Evolutionary conservation across 148 eudicot species (phyloP).

Genomic region (Fagopyrum esculentum): DNA sequence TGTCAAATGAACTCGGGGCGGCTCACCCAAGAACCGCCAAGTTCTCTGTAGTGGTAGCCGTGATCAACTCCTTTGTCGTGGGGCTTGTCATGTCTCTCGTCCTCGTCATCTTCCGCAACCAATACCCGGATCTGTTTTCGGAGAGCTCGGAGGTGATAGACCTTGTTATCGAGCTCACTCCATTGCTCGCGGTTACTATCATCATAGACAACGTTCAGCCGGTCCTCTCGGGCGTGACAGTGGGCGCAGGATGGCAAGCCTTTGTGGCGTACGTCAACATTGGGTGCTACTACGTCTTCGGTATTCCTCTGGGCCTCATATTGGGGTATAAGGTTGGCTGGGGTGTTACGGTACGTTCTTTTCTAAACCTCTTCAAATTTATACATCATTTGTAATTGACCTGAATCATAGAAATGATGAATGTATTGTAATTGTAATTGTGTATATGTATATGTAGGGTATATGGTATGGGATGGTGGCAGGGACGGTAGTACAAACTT

Average conservation of each 20-base stretch:
- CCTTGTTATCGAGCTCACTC: slow-evolving; percentile 18
- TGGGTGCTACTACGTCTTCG: slow-evolving; percentile 23
- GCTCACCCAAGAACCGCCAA: slow-evolving; percentile 22
- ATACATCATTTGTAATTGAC: too few relatives aligned
- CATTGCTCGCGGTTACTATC: slow-evolving; percentile 26
- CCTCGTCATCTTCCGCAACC: slow-evolving; percentile 15
- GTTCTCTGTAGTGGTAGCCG: slow-evolving; percentile 20
- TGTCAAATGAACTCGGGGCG: slow-evolving; percentile 29
- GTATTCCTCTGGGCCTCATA: slow-evolving; percentile 23
- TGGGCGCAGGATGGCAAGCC: too few relatives aligned
- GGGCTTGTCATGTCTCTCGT: slow-evolving; percentile 17
- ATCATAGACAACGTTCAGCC: slow-evolving; percentile 25
- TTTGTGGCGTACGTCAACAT: not conserved
- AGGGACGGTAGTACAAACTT: slow-evolving; percentile 13
- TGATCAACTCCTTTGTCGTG: slow-evolving; percentile 11
- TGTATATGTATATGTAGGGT: not conserved
- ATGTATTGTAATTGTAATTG: too few relatives aligned
- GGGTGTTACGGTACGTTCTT: slow-evolving; percentile 18
- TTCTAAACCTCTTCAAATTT: too few relatives aligned
- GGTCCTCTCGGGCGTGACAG: slow-evolving; percentile 16
- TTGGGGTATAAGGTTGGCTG: slow-evolving; percentile 17
- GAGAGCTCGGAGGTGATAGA: slow-evolving; percentile 17
- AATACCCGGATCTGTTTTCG: slow-evolving; percentile 21
- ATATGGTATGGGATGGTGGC: slow-evolving; percentile 17
- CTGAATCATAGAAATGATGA: too few relatives aligned